These are phyloP conservation scores for Solanum chilense DNA, from an alignment of 257 asterid genomes.

Conservation along the genomic window DNA sequence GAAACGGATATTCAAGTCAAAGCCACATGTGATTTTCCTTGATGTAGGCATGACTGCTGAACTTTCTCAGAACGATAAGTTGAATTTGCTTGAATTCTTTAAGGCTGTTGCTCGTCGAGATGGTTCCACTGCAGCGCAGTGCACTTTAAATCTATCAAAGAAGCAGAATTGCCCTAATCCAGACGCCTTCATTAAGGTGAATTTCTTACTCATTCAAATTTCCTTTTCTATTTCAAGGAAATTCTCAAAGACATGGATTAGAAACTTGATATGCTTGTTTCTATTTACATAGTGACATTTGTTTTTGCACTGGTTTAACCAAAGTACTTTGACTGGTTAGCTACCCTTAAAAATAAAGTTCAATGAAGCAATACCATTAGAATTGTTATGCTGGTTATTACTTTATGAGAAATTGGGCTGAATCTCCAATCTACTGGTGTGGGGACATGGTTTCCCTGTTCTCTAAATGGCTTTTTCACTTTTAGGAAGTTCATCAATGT, in stretches of 20 bases:
- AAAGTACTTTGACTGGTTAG: neutral
- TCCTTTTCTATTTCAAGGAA: neutral
- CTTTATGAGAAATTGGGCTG: neutral
- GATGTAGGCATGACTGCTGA: conserved; percentile 93
- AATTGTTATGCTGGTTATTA: neutral
- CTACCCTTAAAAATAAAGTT: neutral
- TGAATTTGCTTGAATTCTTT: conserved; percentile 53
- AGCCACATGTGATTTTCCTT: conserved; percentile 66
- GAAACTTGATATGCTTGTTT: neutral
- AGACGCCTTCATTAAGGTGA: conserved; percentile 64
- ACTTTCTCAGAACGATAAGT: conserved; percentile 48
- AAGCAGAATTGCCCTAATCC: conserved; percentile 76
- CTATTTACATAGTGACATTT: neutral
- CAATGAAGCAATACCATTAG: neutral
- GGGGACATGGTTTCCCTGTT: neutral
- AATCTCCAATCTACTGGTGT: neutral
- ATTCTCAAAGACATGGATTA: neutral
- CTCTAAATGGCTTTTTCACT: neutral
- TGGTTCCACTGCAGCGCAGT: conserved; percentile 61
- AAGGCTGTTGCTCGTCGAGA: conserved; percentile 75
- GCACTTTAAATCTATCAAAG: conserved; percentile 46
- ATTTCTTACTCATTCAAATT: neutral
- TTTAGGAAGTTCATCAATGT: neutral
- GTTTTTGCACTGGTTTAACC: neutral
- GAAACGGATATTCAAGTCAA: conserved; percentile 42